Base-by-base conservation (phyloP, 2,329 filamentous ascomycete genomes). In the Arthrobotrys sphaeroides region DNA sequence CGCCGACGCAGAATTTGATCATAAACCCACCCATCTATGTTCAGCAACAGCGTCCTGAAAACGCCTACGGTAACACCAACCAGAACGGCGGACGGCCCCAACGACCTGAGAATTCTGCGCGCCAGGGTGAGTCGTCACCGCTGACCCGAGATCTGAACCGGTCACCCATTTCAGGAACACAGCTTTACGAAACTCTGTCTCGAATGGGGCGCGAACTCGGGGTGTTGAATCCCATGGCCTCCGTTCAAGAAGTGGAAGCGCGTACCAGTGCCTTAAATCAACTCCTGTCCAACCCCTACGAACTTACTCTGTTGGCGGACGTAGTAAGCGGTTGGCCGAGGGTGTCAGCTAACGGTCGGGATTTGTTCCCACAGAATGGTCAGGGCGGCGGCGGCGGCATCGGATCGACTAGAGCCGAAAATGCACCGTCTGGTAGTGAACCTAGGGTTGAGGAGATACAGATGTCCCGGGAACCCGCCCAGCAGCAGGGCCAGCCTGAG, bases 171-270 rank as follows among this genome's bases (percentile, higher is more conserved):
- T 10, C 3, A 10, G 22, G 10, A 6, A 3, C 9, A 16, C 43
- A n/a, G 16, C 33, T 65, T 4, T 18, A 62, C 20, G 42, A 26
- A 10, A 13, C 3, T 28, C 12, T 72, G 10, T 40, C 45, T 10
- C 10, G n/a, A 12, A 12, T 72, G 20, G 47, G 18, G 13, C 40
- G 18, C 13, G 9, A 59, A 24, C 28, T 73, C 0, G 59, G 68
- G 18, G 16, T 26, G 31, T 4, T n/a, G 20, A 40, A 65, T 1
- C 59, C 59, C 2, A 73, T 65, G 60, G 40, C 40, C 7, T n/a
- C 59, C 5, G 24, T 73, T 12, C 49, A 18, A 5, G 40, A 73
- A 20, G 5, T 65, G 7, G 57, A 72, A 13, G 28, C 20, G 9
- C 68, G 57, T 3, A 51, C 22, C 2, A 2, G 3, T 0, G 1